Evolutionary conservation across 768 basidiomycete species (phyloP).

Genomic region (Tulasnella sp.): DNA sequence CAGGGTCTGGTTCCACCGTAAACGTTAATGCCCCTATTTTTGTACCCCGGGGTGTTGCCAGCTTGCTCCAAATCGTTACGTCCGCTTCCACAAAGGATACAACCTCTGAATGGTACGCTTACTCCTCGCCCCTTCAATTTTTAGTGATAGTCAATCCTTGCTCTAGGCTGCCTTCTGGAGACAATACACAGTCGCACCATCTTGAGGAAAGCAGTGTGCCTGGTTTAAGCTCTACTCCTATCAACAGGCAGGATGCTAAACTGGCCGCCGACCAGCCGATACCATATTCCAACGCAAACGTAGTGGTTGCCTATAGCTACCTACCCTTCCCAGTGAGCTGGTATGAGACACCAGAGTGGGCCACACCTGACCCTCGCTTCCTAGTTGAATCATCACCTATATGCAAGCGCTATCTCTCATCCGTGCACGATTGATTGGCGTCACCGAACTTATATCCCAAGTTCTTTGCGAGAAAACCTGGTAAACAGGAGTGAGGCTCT

Average conservation of each 20-base stretch:
- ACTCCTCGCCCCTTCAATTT: background rate
- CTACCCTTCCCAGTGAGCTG: conserved; percentile 2
- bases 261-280: background rate
- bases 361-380: background rate
- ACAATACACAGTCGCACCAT: background rate
- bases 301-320: background rate
- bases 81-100: background rate
- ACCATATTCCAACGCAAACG: background rate
- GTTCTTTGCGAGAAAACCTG: conserved; percentile 52
- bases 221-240: background rate
- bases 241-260: background rate
- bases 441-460: conserved; percentile 62
- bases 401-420: background rate
- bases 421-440: no score
- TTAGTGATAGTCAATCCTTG: background rate
- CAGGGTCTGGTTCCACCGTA: background rate
- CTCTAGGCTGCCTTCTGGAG: background rate
- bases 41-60: conserved; percentile 45
- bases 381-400: background rate
- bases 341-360: conserved; percentile 1
- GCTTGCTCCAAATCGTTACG: conserved; percentile 5
- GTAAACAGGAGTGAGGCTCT: conserved; percentile 37
- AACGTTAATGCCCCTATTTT: conserved; percentile 71
- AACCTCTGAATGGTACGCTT: background rate
- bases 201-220: background rate